Conservation (phyloP, 768 basidiomycete species). For the Trametes maxima region DNA sequence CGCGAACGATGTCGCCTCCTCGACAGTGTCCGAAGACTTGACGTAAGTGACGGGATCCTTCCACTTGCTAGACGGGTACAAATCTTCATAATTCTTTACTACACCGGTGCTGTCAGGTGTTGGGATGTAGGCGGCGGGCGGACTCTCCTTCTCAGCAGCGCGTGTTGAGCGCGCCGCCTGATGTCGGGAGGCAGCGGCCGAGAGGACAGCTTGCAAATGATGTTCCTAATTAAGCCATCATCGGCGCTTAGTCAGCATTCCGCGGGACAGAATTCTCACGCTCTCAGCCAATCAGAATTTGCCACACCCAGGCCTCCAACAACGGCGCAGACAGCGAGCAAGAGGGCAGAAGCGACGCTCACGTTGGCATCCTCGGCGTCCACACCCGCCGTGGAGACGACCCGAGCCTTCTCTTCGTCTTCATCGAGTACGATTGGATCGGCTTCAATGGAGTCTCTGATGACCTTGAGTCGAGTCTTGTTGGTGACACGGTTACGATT, state of each 20-base stretch:
- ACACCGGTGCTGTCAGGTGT: constrained; percentile 88
- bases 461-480: constrained; percentile 87
- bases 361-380: constrained; percentile 94
- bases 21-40: constrained; percentile 82
- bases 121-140: constrained; percentile 77
- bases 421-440: constrained; percentile 82
- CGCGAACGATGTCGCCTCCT: constrained; percentile 64
- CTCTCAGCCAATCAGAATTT: constrained; percentile 46
- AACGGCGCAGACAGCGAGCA: constrained; percentile 42
- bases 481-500: constrained; percentile 91
- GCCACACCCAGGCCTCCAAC: constrained; percentile 48
- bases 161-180: constrained; percentile 42
- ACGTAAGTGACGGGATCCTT: constrained; percentile 78
- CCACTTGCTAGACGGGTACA: constrained; percentile 75
- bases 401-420: constrained; percentile 83
- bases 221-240: constrained; percentile 48
- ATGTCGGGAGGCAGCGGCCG: constrained; percentile 54
- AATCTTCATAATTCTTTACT: constrained; percentile 73
- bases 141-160: constrained; percentile 41
- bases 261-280: constrained; percentile 51
- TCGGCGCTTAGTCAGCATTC: constrained; percentile 52
- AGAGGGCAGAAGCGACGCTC: constrained; percentile 45
- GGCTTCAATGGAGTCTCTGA: constrained; percentile 79
- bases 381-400: constrained; percentile 82
- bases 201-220: constrained; percentile 58